Percentiles rank a stretch among this genome's conserved stretches.
Evolutionary conservation across 2,329 filamentous ascomycete genomes (phyloP).

Genomic region (Colletotrichum tanaceti): DNA sequence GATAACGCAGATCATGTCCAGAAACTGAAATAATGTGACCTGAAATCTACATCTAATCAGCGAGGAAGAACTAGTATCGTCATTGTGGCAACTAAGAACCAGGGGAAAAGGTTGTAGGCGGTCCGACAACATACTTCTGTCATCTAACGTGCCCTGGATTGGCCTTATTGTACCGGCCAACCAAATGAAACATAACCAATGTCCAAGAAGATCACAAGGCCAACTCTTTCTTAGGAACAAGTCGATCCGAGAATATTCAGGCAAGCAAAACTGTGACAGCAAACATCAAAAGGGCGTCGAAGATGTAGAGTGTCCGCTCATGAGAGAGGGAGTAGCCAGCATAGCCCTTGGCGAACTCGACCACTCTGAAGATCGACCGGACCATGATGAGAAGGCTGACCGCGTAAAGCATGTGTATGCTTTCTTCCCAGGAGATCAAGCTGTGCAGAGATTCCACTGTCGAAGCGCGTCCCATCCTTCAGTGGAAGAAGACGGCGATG

Average conservation of each 20-base stretch:
- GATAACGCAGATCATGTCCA: too few species aligned
- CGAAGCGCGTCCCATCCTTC: constrained; percentile 25
- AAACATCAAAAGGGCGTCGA: constrained; percentile 57
- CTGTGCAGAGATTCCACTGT: not conserved
- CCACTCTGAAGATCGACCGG: constrained; percentile 58
- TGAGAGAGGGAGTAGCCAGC: constrained; percentile 54
- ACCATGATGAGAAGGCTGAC: constrained; percentile 48
- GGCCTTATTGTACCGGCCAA: not conserved
- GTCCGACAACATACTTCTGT: too few species aligned
- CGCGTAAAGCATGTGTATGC: constrained; percentile 26
- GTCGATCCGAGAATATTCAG: constrained; percentile 42
- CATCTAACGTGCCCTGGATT: too few species aligned
- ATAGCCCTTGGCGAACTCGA: constrained; percentile 60
- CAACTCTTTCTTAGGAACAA: not conserved
- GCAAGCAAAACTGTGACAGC: constrained; percentile 42
- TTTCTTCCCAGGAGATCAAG: constrained; percentile 16
- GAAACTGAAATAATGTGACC: too few species aligned
- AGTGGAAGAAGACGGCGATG: constrained; percentile 58
- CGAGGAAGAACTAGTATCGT: too few species aligned
- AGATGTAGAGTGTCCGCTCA: constrained; percentile 58
- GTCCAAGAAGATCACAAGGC: not conserved
- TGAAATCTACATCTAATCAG: too few species aligned
- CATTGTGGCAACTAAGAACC: too few species aligned
- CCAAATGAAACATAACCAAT: not conserved
- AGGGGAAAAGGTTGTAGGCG: too few species aligned